These are phyloP conservation scores for Hura crepitans DNA, from an alignment of 441 rosid genomes.

Conservation along the genomic window DNA sequence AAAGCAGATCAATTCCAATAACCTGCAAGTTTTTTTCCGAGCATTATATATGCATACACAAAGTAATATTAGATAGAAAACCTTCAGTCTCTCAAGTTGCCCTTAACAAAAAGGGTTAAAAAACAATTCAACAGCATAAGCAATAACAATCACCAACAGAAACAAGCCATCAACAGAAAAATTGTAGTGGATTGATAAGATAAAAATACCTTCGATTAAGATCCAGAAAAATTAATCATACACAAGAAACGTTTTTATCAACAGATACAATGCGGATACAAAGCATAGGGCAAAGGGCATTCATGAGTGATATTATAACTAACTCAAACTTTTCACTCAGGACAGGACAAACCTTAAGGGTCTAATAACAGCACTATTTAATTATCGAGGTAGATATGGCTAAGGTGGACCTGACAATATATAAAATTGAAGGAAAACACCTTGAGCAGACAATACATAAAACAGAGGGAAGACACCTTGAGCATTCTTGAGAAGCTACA, in stretches of 20 bases:
- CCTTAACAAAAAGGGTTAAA: no score
- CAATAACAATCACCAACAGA: neutral
- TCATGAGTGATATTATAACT: neutral
- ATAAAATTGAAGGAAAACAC: neutral
- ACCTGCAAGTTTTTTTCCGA: slow-evolving; percentile 47
- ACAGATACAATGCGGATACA: no score
- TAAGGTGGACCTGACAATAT: neutral
- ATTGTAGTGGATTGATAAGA: no score
- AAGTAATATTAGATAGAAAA: neutral
- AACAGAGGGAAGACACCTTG: neutral
- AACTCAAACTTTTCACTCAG: neutral
- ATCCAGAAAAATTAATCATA: neutral
- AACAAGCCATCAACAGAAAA: slow-evolving; percentile 1
- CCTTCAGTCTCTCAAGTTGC: neutral
- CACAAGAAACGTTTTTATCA: no score
- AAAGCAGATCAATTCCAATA: slow-evolving; percentile 89
- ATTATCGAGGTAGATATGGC: neutral
- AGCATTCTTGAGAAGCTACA: slow-evolving; percentile 17
- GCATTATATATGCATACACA: neutral
- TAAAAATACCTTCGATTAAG: neutral
- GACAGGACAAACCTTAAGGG: neutral
- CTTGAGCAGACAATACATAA: neutral
- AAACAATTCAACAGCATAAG: neutral
- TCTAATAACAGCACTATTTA: neutral
- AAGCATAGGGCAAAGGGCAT: neutral